Evolutionary conservation across 2,329 filamentous ascomycete species (phyloP).

Genomic region (Orbilia oligospora): DNA sequence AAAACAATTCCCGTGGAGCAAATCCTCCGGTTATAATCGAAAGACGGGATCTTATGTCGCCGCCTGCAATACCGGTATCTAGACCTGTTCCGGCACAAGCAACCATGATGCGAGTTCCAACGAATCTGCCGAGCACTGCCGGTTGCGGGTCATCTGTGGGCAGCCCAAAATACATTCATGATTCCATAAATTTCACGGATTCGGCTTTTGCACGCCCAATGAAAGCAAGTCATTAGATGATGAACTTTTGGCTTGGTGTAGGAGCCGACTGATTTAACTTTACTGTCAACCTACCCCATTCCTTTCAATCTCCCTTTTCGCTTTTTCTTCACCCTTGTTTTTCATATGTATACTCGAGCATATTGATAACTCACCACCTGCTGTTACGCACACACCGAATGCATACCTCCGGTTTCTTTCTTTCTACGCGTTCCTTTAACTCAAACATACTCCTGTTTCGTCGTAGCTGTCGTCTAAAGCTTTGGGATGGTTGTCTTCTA

Average conservation of each 20-base stretch:
- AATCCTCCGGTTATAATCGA: background rate
- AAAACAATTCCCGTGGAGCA: background rate
- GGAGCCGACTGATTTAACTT: no score
- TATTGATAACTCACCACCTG: background rate
- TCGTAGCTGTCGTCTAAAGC: background rate
- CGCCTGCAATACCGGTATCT: background rate
- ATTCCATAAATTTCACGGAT: background rate
- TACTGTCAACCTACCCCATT: background rate
- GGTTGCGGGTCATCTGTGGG: conserved; percentile 16
- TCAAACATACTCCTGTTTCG: background rate
- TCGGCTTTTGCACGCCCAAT: background rate
- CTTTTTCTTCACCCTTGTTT: background rate
- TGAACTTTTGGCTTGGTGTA: background rate
- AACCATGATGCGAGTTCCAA: background rate
- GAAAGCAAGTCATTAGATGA: conserved; percentile 13
- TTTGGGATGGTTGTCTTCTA: background rate
- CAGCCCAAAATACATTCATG: conserved; percentile 17
- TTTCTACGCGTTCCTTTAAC: background rate
- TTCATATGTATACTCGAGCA: background rate
- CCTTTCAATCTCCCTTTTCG: background rate
- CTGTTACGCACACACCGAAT: background rate
- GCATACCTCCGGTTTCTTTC: background rate
- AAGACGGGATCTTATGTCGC: background rate
- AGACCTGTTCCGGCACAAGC: background rate
- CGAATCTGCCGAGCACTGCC: conserved; percentile 16